Evolutionary conservation across 2,329 filamentous ascomycete genomes (phyloP).

Genomic region (Diaporthe batatas): DNA sequence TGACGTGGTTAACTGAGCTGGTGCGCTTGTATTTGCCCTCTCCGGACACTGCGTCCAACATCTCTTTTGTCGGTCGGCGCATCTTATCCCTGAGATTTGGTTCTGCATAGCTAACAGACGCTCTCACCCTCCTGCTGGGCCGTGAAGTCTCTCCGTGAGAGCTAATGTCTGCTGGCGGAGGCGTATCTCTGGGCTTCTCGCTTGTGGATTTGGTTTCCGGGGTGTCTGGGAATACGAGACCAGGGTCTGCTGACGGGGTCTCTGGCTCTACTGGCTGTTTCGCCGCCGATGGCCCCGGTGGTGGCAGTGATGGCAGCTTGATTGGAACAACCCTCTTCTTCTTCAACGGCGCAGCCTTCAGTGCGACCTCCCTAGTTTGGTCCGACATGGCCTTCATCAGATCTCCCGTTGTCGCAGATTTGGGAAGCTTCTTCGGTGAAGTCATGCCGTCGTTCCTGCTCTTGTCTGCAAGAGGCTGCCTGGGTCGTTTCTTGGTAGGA

Average conservation of each 20-base stretch:
- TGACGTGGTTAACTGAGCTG: constrained; percentile 46
- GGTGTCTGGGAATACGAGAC: constrained; percentile 61
- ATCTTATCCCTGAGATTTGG: constrained; percentile 87
- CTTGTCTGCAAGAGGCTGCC: constrained; percentile 68
- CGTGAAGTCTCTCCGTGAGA: constrained; percentile 70
- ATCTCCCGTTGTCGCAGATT: constrained; percentile 48
- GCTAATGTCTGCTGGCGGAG: constrained; percentile 71
- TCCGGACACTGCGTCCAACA: constrained; percentile 80
- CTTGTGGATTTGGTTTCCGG: constrained; percentile 58
- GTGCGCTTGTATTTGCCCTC: constrained; percentile 65
- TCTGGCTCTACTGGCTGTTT: constrained; percentile 47
- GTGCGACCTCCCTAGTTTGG: constrained; percentile 42
- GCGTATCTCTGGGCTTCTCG: constrained; percentile 64
- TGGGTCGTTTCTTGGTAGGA: constrained; percentile 49
- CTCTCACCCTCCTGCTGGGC: constrained; percentile 75
- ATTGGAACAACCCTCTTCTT: constrained; percentile 47
- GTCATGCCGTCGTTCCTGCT: constrained; percentile 71
- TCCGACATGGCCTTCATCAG: constrained; percentile 47
- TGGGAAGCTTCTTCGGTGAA: constrained; percentile 68
- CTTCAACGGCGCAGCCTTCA: constrained; percentile 42
- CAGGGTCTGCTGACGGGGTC: constrained; percentile 55
- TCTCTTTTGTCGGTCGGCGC: constrained; percentile 81
- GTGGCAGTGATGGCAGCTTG: constrained; percentile 48
- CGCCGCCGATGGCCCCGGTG: constrained; percentile 43
- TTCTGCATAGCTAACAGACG: constrained; percentile 83